phyloP scores from a whole-genome alignment of 768 basidiomycete species.

The Hygrophorus pudorinus region DNA sequence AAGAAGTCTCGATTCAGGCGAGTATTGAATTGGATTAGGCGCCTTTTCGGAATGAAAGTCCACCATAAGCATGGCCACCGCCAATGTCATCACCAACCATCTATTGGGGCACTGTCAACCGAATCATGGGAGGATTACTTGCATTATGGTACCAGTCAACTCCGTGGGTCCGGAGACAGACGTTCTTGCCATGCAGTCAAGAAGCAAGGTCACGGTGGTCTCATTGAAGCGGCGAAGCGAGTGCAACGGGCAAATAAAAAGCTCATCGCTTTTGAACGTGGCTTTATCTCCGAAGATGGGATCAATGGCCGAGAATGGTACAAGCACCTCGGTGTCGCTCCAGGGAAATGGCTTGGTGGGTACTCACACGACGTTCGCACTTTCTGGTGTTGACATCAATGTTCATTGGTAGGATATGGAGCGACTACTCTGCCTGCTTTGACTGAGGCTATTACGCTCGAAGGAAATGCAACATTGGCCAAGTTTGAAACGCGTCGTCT shows the following conservation, averaged over 20 bases:
- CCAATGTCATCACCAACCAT: not conserved
- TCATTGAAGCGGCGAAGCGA: constrained; percentile 50
- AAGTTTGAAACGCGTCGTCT: constrained; percentile 52
- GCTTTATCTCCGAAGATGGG: constrained; percentile 71
- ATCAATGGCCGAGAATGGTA: constrained; percentile 83
- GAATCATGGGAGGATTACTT: not conserved
- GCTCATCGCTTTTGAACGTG: constrained; percentile 62
- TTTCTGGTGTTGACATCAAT: constrained; percentile 1
- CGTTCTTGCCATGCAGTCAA: not conserved
- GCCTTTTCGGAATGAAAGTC: constrained; percentile 28
- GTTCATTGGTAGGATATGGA: constrained; percentile 51
- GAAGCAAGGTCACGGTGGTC: constrained; percentile 19
- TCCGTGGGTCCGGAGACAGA: too few species aligned
- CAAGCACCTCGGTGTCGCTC: constrained; percentile 75
- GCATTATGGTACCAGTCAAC: too few species aligned
- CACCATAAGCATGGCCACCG: not conserved
- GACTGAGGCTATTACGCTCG: constrained; percentile 65
- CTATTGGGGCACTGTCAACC: not conserved
- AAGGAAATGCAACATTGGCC: constrained; percentile 53
- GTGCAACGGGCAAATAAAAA: constrained; percentile 55
- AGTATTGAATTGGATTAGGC: constrained; percentile 26
- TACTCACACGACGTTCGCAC: constrained; percentile 2
- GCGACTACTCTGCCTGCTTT: constrained; percentile 78
- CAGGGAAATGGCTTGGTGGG: constrained; percentile 76
- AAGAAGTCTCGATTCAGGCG: constrained; percentile 14